A percentile compares a stretch with the other conserved stretches of the same genome.
These are phyloP conservation scores for Erigeron canadensis DNA, from an alignment of 129 eudicot genomes.

Conservation along the genomic window DNA sequence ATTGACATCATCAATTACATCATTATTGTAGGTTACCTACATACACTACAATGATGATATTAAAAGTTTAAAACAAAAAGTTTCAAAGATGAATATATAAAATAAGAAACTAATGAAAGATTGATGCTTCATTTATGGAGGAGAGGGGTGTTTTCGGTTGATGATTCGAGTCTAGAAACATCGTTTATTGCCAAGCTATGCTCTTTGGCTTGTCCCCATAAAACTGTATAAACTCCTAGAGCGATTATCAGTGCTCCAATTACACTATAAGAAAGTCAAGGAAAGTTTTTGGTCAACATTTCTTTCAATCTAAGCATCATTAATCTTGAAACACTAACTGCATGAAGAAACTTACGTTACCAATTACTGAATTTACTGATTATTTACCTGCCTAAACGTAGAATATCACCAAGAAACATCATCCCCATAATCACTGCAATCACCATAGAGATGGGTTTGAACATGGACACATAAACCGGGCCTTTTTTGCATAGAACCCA, in stretches of 20 bases:
- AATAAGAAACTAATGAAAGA: too few relatives aligned
- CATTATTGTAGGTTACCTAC: too few relatives aligned
- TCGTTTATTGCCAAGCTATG: constrained; percentile 8
- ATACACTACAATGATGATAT: too few relatives aligned
- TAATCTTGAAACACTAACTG: background rate
- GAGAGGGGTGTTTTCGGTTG: constrained; percentile 35
- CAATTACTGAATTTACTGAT: constrained; percentile 9
- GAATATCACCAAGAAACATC: constrained; percentile 52
- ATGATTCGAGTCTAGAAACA: constrained; percentile 33
- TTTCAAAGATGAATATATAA: too few relatives aligned
- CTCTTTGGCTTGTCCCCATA: constrained; percentile 70
- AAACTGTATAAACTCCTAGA: constrained; percentile 66
- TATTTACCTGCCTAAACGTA: constrained; percentile 59
- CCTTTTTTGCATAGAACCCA: constrained; percentile 64
- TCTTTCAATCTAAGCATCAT: constrained; percentile 4
- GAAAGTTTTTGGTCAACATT: constrained; percentile 17
- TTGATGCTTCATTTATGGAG: constrained; percentile 26
- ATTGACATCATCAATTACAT: too few relatives aligned
- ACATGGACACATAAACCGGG: constrained; percentile 59
- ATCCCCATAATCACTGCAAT: constrained; percentile 56
- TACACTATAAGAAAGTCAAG: constrained; percentile 45
- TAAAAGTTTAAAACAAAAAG: too few relatives aligned
- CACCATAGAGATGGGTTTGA: constrained; percentile 57
- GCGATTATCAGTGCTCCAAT: constrained; percentile 57
- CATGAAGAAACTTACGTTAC: background rate